Evolutionary conservation across 1,284 basidiomycete species (phyloP), one percentile per base, ranked within the genome.

Genomic region (Apiotrichum gracile): DNA sequence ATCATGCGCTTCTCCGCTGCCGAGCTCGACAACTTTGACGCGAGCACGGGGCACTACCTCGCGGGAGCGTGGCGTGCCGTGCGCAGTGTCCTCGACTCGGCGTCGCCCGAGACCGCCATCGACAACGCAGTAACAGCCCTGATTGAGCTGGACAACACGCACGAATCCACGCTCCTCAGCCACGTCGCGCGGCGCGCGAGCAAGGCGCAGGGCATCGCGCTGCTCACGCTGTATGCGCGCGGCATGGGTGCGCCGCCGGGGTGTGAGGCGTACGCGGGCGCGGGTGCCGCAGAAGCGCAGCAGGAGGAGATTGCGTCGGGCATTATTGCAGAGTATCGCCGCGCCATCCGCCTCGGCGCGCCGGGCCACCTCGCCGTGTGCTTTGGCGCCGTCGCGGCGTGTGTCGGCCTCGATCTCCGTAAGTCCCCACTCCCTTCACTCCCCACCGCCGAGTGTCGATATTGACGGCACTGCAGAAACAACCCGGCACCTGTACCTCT

Each of bases 161-260:
- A 92, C 73, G 89, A 97, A 49, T 73, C 83, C 10, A 88, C 89
- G 79, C 86, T 88, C 1, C 82, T 97, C 41, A 97, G 93, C 65
- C 89, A 94, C 68, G 86, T 96, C 55, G 82, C 88, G 3, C 79
- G 88, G 27, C 80, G 96, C 17, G 91, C 94, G 19, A 93, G 89
- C 19, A 86, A 83, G 57, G 82, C 92, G 3, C 96, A 99, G 73
- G 94, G 96, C 0, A 85, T 91, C 8, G 96, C 94, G 2, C 81
- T 97, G 35, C 82, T 99, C 29, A 90, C 91, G 0, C 79, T 99
- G 5, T 93, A 87, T 73, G 79, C 86, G 13, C 88, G 86, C 63
- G 88, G 90, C 0, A 85, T 97, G 67, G 81, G 84, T 4, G 70
- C 70, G 42, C 84, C 86, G 1, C 47, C 66, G 5, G 66, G 62